Conservation (phyloP, 176 grass and related monocot species). For the Musa troglodytarum region DNA sequence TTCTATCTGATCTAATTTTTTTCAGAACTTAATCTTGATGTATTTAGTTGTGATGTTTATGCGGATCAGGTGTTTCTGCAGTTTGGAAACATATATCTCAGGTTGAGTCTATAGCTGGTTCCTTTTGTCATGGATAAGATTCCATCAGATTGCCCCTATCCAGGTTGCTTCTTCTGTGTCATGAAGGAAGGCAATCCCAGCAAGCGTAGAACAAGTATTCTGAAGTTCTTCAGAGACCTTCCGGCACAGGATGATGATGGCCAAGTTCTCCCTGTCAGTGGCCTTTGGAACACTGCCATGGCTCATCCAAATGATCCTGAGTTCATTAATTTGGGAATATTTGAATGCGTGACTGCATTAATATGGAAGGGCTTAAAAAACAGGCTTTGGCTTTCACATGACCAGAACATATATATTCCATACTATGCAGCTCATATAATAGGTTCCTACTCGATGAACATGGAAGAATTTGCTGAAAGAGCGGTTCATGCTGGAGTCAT, state of each 20-base stretch:
- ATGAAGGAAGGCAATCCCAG: conserved; percentile 95
- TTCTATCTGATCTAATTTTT: too few relatives aligned
- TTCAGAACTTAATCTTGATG: neutral
- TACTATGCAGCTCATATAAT: conserved; percentile 98
- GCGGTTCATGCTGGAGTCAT: conserved; percentile 88
- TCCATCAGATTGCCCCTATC: conserved; percentile 84
- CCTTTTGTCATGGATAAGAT: conserved; percentile 52
- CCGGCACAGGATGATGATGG: conserved; percentile 89
- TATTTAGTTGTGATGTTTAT: neutral
- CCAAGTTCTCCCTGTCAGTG: conserved; percentile 89
- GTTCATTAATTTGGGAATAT: conserved; percentile 88
- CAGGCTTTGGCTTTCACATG: conserved; percentile 87
- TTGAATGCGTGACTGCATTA: conserved; percentile 91
- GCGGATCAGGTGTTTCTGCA: neutral
- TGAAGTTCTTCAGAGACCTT: conserved; percentile 96
- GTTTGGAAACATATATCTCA: neutral
- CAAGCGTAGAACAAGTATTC: conserved; percentile 74
- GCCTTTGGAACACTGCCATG: conserved; percentile 99
- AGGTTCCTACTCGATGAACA: conserved; percentile 98
- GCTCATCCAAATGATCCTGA: conserved; percentile 95
- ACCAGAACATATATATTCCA: conserved; percentile 97
- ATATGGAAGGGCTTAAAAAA: conserved; percentile 99
- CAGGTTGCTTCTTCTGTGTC: conserved; percentile 96
- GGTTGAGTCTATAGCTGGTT: neutral
- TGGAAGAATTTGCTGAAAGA: conserved; percentile 89